phyloP scores from a whole-genome alignment of 108 stramenopile genomes.

The Skeletonema costatum region DNA sequence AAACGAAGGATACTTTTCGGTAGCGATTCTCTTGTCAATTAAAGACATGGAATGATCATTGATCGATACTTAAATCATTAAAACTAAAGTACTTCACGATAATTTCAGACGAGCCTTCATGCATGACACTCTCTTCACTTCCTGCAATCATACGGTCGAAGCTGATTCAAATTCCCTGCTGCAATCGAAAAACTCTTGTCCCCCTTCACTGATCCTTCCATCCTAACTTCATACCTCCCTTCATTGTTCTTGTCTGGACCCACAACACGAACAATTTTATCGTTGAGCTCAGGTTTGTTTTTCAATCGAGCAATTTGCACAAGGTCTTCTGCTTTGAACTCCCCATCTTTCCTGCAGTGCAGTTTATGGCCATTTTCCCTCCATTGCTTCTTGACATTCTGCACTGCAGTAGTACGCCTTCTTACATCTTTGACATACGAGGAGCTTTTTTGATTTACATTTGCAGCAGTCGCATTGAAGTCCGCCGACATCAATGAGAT shows the following conservation, averaged over 20 bases:
- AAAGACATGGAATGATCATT: not conserved
- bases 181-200: conserved; percentile 16
- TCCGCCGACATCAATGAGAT: conserved; percentile 17
- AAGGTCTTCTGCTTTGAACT: conserved; percentile 27
- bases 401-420: conserved; percentile 22
- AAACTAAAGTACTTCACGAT: not conserved
- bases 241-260: conserved; percentile 1
- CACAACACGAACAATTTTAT: conserved; percentile 12
- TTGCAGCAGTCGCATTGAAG: conserved; percentile 3
- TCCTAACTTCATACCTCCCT: conserved; percentile 17
- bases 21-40: conserved; percentile 69
- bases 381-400: conserved; percentile 33
- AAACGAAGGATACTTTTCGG: conserved; percentile 79
- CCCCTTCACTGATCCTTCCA: conserved; percentile 12
- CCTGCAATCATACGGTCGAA: conserved; percentile 26
- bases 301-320: conserved; percentile 30
- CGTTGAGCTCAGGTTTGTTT: conserved; percentile 22
- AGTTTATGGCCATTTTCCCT: conserved; percentile 15
- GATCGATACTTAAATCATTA: not conserved
- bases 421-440: conserved; percentile 16
- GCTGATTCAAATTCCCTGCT: conserved; percentile 17
- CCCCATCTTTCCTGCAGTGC: conserved; percentile 25
- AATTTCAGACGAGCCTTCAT: not conserved
- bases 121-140: not conserved
- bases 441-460: not conserved